phyloP scores from a whole-genome alignment of 2,329 filamentous ascomycete species.

The Fusarium napiforme region DNA sequence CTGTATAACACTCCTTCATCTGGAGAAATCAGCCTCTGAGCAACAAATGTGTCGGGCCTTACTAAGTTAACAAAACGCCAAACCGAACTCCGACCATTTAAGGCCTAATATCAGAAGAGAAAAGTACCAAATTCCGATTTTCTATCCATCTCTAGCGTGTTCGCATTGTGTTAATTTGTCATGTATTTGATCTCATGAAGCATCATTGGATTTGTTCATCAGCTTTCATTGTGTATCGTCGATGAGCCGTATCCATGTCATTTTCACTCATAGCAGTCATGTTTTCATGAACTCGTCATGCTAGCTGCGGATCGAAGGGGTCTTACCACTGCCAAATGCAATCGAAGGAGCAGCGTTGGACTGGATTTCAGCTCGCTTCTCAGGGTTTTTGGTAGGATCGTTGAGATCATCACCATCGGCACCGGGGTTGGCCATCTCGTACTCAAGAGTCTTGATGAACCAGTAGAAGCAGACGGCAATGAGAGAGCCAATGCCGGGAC shows the following conservation, averaged over 20 bases:
- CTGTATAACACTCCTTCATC: neutral
- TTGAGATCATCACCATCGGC: conserved; percentile 57
- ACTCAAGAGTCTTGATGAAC: conserved; percentile 55
- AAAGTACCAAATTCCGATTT: too few species aligned
- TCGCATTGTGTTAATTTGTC: neutral
- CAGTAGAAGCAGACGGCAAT: conserved; percentile 52
- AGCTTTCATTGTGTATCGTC: conserved; percentile 15
- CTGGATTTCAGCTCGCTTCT: conserved; percentile 50
- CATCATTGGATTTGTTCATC: neutral
- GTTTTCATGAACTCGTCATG: neutral
- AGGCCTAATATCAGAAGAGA: neutral
- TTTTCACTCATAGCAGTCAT: conserved; percentile 11
- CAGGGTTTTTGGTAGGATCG: conserved; percentile 57
- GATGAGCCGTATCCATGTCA: conserved; percentile 1
- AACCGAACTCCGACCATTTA: neutral
- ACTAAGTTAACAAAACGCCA: neutral
- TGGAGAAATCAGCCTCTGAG: neutral
- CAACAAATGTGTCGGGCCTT: neutral
- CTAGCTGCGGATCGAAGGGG: conserved; percentile 39
- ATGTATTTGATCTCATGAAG: neutral
- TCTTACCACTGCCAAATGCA: conserved; percentile 32
- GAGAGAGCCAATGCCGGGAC: conserved; percentile 49
- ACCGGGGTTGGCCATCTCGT: conserved; percentile 59
- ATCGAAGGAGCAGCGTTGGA: conserved; percentile 28
- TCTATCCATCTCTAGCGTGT: neutral